A percentile compares a stretch with the other conserved stretches of the same genome.
Conservation (phyloP, 805 yeast genomes). For the Peterozyma toletana region DNA sequence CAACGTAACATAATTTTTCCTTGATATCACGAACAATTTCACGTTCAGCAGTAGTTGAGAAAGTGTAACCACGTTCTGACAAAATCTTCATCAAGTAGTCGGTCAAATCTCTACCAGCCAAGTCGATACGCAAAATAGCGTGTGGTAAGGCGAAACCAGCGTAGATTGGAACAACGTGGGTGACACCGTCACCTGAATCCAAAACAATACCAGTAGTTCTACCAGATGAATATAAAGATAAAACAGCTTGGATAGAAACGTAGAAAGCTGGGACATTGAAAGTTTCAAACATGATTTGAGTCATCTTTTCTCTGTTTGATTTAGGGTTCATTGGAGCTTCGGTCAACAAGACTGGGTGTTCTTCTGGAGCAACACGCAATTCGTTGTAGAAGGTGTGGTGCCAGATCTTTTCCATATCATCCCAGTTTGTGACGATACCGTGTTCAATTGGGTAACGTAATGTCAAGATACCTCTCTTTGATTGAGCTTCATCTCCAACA, state of each 20-base stretch:
- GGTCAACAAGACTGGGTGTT: slow-evolving; percentile 97
- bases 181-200: slow-evolving; percentile 99
- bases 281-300: slow-evolving; percentile 98
- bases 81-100: slow-evolving; percentile 98
- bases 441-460: slow-evolving; percentile 99
- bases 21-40: slow-evolving; percentile 92
- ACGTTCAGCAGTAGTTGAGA: slow-evolving; percentile 99
- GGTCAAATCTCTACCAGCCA: slow-evolving; percentile 99
- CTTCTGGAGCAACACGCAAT: slow-evolving; percentile 99
- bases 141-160: slow-evolving; percentile 99
- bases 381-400: slow-evolving; percentile 99
- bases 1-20: slow-evolving; percentile 98
- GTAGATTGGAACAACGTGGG: slow-evolving; percentile 99
- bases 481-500: slow-evolving; percentile 99
- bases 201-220: slow-evolving; percentile 99
- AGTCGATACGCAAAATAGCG: slow-evolving; percentile 96
- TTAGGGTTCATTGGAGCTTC: slow-evolving; percentile 99
- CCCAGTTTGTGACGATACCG: slow-evolving; percentile 99
- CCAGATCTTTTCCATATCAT: slow-evolving; percentile 99
- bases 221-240: slow-evolving; percentile 97
- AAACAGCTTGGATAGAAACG: slow-evolving; percentile 97
- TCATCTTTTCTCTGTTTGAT: slow-evolving; percentile 99
- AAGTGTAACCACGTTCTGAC: slow-evolving; percentile 97
- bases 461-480: slow-evolving; percentile 99
- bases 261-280: slow-evolving; percentile 99